Percentiles rank a stretch among this genome's conserved stretches.
Evolutionary conservation across 116 monocot genomes (phyloP).

Genomic region (Iris pallida): DNA sequence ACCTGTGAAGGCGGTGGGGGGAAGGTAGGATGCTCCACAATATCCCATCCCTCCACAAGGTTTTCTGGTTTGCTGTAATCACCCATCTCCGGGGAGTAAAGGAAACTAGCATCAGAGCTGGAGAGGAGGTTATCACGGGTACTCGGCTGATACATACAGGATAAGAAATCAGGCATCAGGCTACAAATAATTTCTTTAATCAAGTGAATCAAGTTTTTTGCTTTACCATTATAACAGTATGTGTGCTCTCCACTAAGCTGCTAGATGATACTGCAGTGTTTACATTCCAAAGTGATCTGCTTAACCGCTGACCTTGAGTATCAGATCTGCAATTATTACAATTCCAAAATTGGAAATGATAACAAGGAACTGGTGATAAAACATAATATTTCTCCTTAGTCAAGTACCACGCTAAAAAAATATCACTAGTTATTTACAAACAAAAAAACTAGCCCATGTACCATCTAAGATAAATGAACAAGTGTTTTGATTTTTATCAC

Average conservation of each 20-base stretch:
- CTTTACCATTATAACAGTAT: conserved; percentile 31
- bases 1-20: conserved; percentile 89
- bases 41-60: conserved; percentile 88
- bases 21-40: conserved; percentile 74
- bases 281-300: conserved; percentile 56
- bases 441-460: no score
- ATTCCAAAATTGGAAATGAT: no score
- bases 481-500: no score
- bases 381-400: no score
- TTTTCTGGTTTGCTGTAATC: conserved; percentile 51
- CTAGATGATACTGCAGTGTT: conserved; percentile 51
- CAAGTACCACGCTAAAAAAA: no score
- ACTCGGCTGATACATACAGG: conserved; percentile 28
- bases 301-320: conserved; percentile 39
- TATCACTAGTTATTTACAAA: no score
- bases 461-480: no score
- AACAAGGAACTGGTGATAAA: no score
- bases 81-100: conserved; percentile 29
- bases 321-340: conserved; percentile 53
- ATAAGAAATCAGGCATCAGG: not conserved
- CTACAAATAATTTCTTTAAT: not conserved
- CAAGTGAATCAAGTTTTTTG: no score
- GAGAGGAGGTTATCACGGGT: conserved; percentile 29
- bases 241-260: conserved; percentile 51
- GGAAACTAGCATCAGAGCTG: conserved; percentile 56